phyloP scores from a whole-genome alignment of 495 filamentous ascomycete species.

The Pyrenula massariospora region DNA sequence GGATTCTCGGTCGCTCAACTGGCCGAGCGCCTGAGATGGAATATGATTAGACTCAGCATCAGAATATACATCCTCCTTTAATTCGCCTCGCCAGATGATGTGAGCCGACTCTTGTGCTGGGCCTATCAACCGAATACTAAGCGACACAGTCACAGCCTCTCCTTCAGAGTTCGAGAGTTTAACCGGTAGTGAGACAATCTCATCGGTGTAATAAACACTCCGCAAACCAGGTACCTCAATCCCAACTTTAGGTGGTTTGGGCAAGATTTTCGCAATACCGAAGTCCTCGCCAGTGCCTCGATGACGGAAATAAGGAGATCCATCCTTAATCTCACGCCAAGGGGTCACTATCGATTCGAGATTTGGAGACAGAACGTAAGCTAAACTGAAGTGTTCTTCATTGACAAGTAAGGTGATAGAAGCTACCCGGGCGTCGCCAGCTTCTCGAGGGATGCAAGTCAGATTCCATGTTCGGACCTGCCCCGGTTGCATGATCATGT shows the following conservation, averaged over 20 bases:
- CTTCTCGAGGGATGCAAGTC: slow-evolving; percentile 62
- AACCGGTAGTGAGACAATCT: slow-evolving; percentile 54
- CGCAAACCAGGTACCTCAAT: slow-evolving; percentile 48
- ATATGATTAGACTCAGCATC: slow-evolving; percentile 22
- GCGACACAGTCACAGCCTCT: slow-evolving; percentile 54
- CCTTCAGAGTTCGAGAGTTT: slow-evolving; percentile 76
- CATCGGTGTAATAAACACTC: slow-evolving; percentile 73
- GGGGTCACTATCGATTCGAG: slow-evolving; percentile 2
- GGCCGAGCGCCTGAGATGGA: slow-evolving; percentile 22
- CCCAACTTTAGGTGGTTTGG: slow-evolving; percentile 85
- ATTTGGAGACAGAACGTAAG: slow-evolving; percentile 39
- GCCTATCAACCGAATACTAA: slow-evolving; percentile 59
- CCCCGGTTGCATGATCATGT: slow-evolving; percentile 58
- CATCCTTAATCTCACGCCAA: neutral
- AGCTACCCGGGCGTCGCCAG: slow-evolving; percentile 58
- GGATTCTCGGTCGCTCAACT: slow-evolving; percentile 36
- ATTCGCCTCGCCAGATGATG: slow-evolving; percentile 13
- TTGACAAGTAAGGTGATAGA: slow-evolving; percentile 51
- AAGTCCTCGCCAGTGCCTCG: slow-evolving; percentile 35
- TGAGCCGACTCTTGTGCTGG: slow-evolving; percentile 21
- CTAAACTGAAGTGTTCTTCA: slow-evolving; percentile 55
- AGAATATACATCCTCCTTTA: neutral
- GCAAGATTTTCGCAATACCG: slow-evolving; percentile 54
- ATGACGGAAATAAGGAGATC: slow-evolving; percentile 2
- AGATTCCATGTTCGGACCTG: slow-evolving; percentile 62